These are phyloP conservation scores for Phlebiopsis gigantea DNA, from an alignment of 768 basidiomycete genomes.

Conservation along the genomic window DNA sequence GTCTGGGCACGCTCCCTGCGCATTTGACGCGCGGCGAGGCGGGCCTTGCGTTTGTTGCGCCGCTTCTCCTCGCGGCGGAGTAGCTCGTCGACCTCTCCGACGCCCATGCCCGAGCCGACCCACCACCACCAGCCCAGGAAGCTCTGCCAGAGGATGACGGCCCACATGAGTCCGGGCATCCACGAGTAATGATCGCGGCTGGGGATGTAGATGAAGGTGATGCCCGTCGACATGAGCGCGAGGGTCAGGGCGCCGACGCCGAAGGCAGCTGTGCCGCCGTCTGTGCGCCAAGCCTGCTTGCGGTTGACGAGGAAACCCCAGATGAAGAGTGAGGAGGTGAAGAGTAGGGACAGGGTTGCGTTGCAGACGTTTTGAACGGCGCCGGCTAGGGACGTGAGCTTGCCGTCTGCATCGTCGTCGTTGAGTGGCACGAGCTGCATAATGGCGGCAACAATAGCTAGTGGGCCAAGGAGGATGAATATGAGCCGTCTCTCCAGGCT, in stretches of 20 bases:
- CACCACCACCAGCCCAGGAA: conserved; percentile 99
- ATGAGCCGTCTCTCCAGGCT: conserved; percentile 83
- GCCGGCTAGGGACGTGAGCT: conserved; percentile 51
- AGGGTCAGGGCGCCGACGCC: conserved; percentile 79
- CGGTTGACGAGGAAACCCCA: conserved; percentile 94
- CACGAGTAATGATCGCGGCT: conserved; percentile 83
- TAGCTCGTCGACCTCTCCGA: conserved; percentile 65
- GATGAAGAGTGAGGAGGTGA: conserved; percentile 81
- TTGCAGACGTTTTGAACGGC: conserved; percentile 93
- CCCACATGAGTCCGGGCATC: conserved; percentile 87
- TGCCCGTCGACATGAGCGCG: conserved; percentile 76
- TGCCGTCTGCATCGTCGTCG: conserved; percentile 19
- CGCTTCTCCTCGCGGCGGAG: conserved; percentile 48
- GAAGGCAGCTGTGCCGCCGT: conserved; percentile 94
- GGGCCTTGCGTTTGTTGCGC: conserved; percentile 40
- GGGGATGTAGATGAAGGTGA: conserved; percentile 87
- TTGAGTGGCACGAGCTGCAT: conserved; percentile 81
- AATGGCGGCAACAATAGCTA: conserved; percentile 77
- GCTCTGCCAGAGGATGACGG: conserved; percentile 94
- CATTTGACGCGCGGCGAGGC: conserved; percentile 42
- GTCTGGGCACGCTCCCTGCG: conserved; percentile 49
- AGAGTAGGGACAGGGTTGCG: conserved; percentile 91
- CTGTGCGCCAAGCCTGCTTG: conserved; percentile 89
- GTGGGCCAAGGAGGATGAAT: conserved; percentile 78
- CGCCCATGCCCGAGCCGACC: conserved; percentile 89